phyloP scores from a whole-genome alignment of 1,284 basidiomycete genomes.

The Ceratobasidium papillatum region DNA sequence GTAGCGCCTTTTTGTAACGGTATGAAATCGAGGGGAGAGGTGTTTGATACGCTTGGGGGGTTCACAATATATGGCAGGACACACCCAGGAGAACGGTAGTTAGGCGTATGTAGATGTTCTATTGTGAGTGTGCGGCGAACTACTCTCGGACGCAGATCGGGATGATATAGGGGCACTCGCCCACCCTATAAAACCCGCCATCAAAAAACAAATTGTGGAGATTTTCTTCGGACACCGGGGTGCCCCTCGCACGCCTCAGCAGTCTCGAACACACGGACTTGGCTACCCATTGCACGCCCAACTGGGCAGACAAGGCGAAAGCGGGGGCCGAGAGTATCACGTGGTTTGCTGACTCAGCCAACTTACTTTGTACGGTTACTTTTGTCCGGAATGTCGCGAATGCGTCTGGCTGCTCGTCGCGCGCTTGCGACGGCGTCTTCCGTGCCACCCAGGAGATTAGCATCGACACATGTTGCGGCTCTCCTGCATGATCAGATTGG shows the following conservation, averaged over 20 bases:
- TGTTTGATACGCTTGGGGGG: background rate
- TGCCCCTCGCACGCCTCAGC: background rate
- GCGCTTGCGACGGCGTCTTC: background rate
- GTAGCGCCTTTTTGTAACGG: slow-evolving; percentile 8
- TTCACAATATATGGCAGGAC: background rate
- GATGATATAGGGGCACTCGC: slow-evolving; percentile 3
- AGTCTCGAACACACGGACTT: background rate
- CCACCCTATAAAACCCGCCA: background rate
- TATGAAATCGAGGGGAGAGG: background rate
- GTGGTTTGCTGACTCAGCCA: background rate
- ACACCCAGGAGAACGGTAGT: background rate
- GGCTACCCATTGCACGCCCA: background rate
- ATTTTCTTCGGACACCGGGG: background rate
- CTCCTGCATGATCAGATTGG: slow-evolving; percentile 7
- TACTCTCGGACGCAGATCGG: background rate
- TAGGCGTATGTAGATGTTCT: background rate
- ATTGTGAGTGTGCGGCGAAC: background rate
- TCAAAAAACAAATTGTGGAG: background rate
- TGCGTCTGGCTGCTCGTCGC: background rate
- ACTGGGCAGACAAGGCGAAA: background rate
- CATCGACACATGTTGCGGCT: background rate
- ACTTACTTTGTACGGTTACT: too few relatives aligned
- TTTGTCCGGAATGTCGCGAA: too few relatives aligned
- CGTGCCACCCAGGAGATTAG: background rate
- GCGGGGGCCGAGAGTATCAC: background rate